Base-by-base conservation (phyloP, 768 basidiomycete genomes). In the Guyanaporus albipodus region DNA sequence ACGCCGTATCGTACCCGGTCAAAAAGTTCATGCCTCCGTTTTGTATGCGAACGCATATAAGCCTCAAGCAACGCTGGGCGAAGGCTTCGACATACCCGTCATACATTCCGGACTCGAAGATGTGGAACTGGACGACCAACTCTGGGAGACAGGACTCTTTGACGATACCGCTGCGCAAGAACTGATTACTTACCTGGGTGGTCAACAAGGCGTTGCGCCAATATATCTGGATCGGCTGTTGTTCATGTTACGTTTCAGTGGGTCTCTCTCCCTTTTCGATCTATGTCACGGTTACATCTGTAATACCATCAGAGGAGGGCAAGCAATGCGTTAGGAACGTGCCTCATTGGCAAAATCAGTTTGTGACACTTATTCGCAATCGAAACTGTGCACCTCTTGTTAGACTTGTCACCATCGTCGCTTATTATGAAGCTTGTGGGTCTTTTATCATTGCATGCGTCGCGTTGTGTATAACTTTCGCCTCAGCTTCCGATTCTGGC, bases 1-100 rank as follows among this genome's bases (percentile, higher is more conserved):
- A 9, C 60, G 60, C 31, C 61, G 61, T 32, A 63, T 62, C 12
- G 54, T 62, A 33, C 61, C 60, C 9, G 55, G 60, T 11, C 60
- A 62, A 38, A 62, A 62, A 15, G 45, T 62, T 4, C 60, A 62
- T 21, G 53, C 57, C 33, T 63, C 58, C 6, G 44, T 62, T 43
- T 31, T 62, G 36, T 49, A 45, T 38, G 55, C 57, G 2, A 62
- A 57, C 10, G 31, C 49, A 14, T 61, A 61, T 26, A 42, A 38
- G 31, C 60, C 60, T 14, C 42, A 9, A 3, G 58, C 55, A 15
- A 54, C 50, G 7, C 37, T 50, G 3, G 60, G 60, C 35, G 50
- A 57, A 4, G 60, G 60, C 23, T 61, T 62, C 21, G 60, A 62
- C 10, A 55, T 61, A 19, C 52, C 56, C 5, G 49, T 41, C 24